Conservation (phyloP, 2,329 filamentous ascomycete species). For the Fusarium multiceps region DNA sequence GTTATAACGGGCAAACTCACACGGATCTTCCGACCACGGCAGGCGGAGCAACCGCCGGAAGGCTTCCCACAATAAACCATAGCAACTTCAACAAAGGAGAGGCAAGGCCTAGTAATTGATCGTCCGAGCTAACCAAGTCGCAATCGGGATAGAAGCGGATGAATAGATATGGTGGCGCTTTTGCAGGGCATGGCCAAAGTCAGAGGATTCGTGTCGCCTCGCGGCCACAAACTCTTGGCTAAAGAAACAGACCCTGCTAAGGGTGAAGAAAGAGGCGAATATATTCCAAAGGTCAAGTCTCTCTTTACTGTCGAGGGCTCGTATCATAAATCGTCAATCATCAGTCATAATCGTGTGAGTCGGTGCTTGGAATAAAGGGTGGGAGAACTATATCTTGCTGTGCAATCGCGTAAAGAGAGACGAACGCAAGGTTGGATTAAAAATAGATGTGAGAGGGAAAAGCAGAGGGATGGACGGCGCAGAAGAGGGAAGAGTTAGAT, state of each 20-base stretch:
- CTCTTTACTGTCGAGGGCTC: not conserved
- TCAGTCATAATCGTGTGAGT: constrained; percentile 8
- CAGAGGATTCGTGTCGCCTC: not conserved
- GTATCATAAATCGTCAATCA: constrained; percentile 17
- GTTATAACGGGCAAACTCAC: constrained; percentile 53
- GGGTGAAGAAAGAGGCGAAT: not conserved
- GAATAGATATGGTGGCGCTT: constrained; percentile 12
- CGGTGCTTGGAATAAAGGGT: constrained; percentile 1
- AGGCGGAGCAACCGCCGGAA: constrained; percentile 66
- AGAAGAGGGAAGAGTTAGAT: constrained; percentile 15
- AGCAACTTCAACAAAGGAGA: constrained; percentile 6
- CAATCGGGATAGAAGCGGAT: constrained; percentile 1
- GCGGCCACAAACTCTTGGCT: constrained; percentile 7
- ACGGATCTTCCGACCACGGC: constrained; percentile 66
- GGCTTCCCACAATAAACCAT: constrained; percentile 71
- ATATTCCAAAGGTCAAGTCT: not conserved
- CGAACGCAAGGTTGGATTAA: constrained; percentile 16
- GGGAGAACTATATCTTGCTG: not conserved
- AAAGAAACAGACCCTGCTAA: not conserved
- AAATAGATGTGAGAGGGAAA: constrained; percentile 26
- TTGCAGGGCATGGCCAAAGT: constrained; percentile 33
- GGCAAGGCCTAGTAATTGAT: constrained; percentile 4
- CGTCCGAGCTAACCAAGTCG: constrained; percentile 1
- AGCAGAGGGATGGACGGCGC: constrained; percentile 13
- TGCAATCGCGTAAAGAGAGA: not conserved